Evolutionary conservation across 208 protist genomes (phyloP).

Genomic region (Vickermania spadyakhi): DNA sequence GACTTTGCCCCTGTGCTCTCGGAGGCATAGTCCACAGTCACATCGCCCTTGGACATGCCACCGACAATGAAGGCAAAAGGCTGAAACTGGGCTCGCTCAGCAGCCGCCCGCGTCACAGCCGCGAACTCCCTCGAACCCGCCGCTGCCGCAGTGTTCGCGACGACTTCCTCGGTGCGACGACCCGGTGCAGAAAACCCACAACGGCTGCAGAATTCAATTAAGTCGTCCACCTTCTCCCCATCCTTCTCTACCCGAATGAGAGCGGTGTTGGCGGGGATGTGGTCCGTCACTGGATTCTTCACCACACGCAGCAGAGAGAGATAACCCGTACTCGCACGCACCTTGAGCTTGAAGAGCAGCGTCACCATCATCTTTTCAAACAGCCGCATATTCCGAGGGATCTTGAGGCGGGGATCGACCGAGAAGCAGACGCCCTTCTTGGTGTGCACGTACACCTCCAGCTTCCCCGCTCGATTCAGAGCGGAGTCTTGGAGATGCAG

Average conservation of each 20-base stretch:
- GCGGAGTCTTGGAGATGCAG: slow-evolving; percentile 97
- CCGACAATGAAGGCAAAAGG: slow-evolving; percentile 84
- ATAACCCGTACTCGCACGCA: slow-evolving; percentile 83
- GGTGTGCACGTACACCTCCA: slow-evolving; percentile 97
- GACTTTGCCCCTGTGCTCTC: slow-evolving; percentile 36
- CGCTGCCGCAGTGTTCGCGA: slow-evolving; percentile 13
- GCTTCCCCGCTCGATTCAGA: slow-evolving; percentile 96
- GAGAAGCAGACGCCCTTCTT: slow-evolving; percentile 92
- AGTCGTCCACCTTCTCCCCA: slow-evolving; percentile 54
- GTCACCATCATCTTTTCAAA: slow-evolving; percentile 99
- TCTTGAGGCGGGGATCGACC: slow-evolving; percentile 95
- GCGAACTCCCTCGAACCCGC: slow-evolving; percentile 26
- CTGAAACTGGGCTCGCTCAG: slow-evolving; percentile 34
- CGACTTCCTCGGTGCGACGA: slow-evolving; percentile 10
- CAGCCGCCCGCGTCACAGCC: slow-evolving; percentile 20
- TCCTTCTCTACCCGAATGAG: slow-evolving; percentile 81
- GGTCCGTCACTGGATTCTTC: slow-evolving; percentile 97
- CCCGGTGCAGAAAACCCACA: slow-evolving; percentile 10
- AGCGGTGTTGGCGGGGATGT: slow-evolving; percentile 90
- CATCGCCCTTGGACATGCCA: slow-evolving; percentile 80
- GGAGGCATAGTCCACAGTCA: slow-evolving; percentile 56
- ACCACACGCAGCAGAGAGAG: slow-evolving; percentile 96
- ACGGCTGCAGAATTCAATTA: slow-evolving; percentile 37
- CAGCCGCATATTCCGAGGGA: slow-evolving; percentile 97
- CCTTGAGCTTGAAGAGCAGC: slow-evolving; percentile 97